Evolutionary conservation across 1,284 basidiomycete genomes (phyloP).

Genomic region (Puccinia coronata): DNA sequence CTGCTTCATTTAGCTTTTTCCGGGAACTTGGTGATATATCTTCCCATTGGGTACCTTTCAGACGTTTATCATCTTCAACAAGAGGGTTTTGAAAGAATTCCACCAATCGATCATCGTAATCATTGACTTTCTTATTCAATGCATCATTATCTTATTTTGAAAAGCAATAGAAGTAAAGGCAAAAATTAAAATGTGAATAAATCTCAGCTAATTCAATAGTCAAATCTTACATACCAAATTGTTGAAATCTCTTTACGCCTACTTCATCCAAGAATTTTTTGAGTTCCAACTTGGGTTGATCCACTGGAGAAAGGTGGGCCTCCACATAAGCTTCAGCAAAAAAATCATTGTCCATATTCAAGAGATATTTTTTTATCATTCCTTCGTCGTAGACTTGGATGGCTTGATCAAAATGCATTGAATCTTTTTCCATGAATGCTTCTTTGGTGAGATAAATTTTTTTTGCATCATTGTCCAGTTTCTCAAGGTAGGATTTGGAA

Average conservation of each 20-base stretch:
- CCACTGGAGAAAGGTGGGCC: neutral
- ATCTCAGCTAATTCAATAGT: neutral
- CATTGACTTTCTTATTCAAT: neutral
- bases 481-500: neutral
- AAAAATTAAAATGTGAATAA: neutral
- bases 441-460: conserved; percentile 6
- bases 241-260: no score
- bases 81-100: neutral
- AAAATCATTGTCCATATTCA: neutral
- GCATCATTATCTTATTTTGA: neutral
- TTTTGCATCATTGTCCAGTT: neutral
- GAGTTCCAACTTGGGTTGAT: neutral
- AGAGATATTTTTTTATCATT: neutral
- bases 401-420: neutral
- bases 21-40: neutral
- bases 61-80: neutral
- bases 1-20: neutral
- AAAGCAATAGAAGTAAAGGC: no score
- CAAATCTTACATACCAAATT: neutral
- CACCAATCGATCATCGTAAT: neutral
- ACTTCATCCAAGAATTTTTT: conserved; percentile 12
- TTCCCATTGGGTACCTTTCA: conserved; percentile 1
- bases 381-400: neutral
- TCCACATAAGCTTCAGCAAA: neutral
- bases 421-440: neutral